A percentile compares a stretch with the other conserved stretches of the same genome.
phyloP scores from a whole-genome alignment of 2,329 filamentous ascomycete genomes.

The Beauveria australis region DNA sequence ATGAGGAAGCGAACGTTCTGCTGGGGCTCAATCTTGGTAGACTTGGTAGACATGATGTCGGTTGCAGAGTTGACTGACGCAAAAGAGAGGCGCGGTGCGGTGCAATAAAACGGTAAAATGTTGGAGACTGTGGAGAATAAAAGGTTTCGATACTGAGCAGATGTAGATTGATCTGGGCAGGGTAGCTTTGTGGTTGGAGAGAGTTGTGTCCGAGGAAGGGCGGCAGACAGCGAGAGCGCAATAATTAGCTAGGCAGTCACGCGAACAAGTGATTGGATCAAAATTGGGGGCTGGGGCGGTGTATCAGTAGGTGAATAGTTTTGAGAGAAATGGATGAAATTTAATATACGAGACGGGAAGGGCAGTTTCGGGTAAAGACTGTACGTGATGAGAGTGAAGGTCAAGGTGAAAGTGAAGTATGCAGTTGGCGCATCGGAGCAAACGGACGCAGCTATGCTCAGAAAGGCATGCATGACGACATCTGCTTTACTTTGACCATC shows the following conservation, averaged over 20 bases:
- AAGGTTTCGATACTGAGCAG: not conserved
- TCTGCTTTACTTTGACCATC: not conserved
- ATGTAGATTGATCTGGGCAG: not conserved
- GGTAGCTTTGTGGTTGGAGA: not conserved
- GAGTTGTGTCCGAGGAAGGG: not conserved
- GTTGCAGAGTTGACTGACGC: too few species aligned
- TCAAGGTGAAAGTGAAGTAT: not conserved
- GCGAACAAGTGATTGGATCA: not conserved
- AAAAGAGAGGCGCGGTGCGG: too few species aligned
- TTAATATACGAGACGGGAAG: not conserved
- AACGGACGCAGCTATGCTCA: not conserved
- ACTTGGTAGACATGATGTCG: slow-evolving; percentile 39
- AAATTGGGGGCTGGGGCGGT: not conserved
- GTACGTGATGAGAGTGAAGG: not conserved
- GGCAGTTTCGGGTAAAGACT: not conserved
- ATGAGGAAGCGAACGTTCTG: slow-evolving; percentile 58
- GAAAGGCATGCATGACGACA: not conserved
- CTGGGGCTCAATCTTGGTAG: slow-evolving; percentile 38
- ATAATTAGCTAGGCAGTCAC: not conserved
- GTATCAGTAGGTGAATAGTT: not conserved
- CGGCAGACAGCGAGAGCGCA: not conserved
- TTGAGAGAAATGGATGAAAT: not conserved
- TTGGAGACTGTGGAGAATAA: too few species aligned
- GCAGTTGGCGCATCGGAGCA: not conserved
- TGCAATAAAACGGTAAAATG: too few species aligned